Base-by-base conservation (phyloP, 495 filamentous ascomycete species). In the Cercophora samala region DNA sequence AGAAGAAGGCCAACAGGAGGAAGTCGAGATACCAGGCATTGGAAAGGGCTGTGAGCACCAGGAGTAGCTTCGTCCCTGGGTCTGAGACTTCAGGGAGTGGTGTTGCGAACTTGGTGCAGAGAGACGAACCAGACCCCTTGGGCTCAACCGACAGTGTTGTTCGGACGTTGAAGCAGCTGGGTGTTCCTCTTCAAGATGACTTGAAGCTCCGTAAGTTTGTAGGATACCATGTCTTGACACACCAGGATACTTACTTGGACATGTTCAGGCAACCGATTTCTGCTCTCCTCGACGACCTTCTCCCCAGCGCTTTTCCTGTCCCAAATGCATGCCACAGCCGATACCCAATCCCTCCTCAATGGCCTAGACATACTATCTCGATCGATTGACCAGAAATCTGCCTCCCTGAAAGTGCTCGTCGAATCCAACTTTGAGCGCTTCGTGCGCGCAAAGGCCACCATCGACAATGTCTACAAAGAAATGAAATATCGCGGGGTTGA, bases 341-440 rank as follows among this genome's bases (percentile, higher is more conserved):
- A 92, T 42, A 96, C 93, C 0, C 82, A 93, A 64, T 84, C 87
- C 18, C 82, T 99, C 3, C 82, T 95, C 19, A 80, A 86, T 24
- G 95, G 95, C 3, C 85, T 98, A 11, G 88, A 95, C 51, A 85
- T 89, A 58, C 85, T 99, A 4, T 93, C 92, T 5, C 84, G 83
- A 61, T 97, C 93, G 0, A 99, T 99, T 70, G 95, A 98, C 70
- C 91, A 98, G 74, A 99, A 99, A 73, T 97, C 93, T 1, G 95
- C 93, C 0, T 96, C 93, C 4, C 79, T 99, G 46, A 99, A 99
- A 75, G 90, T 96, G 1, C 84, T 99, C 3, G 95, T 99, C 24
- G 95, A 99, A 77, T 92, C 90, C 29, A 98, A 99, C 73, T 99
- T 99, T 72, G 96, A 99, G 78, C 89, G 93, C 37, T 99, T 99